phyloP scores from a whole-genome alignment of 2,329 filamentous ascomycete species.

The Ophiostoma triangulosporum region DNA sequence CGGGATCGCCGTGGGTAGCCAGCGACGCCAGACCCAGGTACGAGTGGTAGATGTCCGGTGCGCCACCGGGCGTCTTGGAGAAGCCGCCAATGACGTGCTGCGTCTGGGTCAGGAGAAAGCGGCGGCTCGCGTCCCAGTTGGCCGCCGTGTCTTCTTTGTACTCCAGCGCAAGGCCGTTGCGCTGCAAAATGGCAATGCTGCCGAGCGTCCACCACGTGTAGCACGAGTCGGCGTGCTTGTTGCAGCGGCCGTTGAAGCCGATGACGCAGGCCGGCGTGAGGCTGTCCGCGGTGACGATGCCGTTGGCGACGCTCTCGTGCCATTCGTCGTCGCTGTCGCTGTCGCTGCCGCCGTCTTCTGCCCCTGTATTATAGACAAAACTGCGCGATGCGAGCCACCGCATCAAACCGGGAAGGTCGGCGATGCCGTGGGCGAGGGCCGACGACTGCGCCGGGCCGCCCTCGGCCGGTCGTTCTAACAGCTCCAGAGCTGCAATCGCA shows the following conservation, averaged over 20 bases:
- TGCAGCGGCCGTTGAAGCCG: conserved; percentile 80
- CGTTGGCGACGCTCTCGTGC: conserved; percentile 18
- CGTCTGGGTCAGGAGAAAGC: conserved; percentile 71
- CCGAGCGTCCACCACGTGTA: conserved; percentile 87
- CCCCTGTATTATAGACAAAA: conserved; percentile 40
- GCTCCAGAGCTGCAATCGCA: conserved; percentile 61
- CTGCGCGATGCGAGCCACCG: conserved; percentile 46
- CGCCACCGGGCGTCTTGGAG: conserved; percentile 53
- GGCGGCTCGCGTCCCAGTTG: conserved; percentile 46
- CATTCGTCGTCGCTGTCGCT: conserved; percentile 29
- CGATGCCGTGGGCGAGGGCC: conserved; percentile 25
- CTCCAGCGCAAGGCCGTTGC: conserved; percentile 21
- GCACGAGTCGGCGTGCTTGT: conserved; percentile 89
- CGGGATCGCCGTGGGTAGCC: conserved; percentile 55
- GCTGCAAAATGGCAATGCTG: conserved; percentile 32
- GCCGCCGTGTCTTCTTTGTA: conserved; percentile 44
- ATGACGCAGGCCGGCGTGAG: conserved; percentile 23
- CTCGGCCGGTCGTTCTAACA: conserved; percentile 51
- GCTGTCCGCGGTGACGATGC: not conserved
- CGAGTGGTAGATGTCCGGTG: conserved; percentile 73
- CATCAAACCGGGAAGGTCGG: conserved; percentile 23
- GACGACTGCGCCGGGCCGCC: conserved; percentile 17
- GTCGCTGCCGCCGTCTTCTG: conserved; percentile 30
- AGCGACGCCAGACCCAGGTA: conserved; percentile 78
- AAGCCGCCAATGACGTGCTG: conserved; percentile 80